Conservation (phyloP, 2,329 filamentous ascomycete species). For the Alternaria ethzedia region DNA sequence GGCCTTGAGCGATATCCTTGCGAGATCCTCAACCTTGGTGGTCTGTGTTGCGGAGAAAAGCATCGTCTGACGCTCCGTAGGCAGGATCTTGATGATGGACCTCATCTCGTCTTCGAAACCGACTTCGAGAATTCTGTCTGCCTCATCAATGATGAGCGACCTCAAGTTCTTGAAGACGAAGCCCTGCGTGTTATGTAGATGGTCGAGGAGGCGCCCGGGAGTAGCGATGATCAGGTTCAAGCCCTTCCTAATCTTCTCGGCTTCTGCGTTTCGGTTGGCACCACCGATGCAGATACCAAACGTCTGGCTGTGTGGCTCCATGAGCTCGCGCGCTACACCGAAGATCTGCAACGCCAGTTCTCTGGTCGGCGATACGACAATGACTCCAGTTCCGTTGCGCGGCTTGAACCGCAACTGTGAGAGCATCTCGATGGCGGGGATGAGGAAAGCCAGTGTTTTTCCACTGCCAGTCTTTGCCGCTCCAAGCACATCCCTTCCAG, state of each 20-base stretch:
- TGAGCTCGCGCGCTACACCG: conserved; percentile 89
- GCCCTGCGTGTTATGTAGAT: conserved; percentile 87
- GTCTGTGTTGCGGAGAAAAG: conserved; percentile 99
- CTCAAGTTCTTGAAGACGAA: conserved; percentile 94
- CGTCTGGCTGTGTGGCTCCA: conserved; percentile 92
- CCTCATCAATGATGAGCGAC: conserved; percentile 93
- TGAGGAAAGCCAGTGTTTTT: conserved; percentile 93
- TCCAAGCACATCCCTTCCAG: conserved; percentile 86
- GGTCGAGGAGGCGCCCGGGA: conserved; percentile 89
- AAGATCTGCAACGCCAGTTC: conserved; percentile 61
- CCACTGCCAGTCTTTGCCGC: conserved; percentile 96
- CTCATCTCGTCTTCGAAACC: conserved; percentile 99
- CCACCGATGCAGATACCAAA: conserved; percentile 97
- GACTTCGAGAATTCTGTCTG: conserved; percentile 93
- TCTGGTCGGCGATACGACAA: conserved; percentile 71
- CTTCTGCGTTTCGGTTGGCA: conserved; percentile 87
- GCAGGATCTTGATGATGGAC: conserved; percentile 90
- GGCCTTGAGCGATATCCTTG: conserved; percentile 87
- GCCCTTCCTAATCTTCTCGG: conserved; percentile 91
- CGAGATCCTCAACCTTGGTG: conserved; percentile 96
- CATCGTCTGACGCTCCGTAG: conserved; percentile 84
- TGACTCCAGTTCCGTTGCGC: conserved; percentile 81
- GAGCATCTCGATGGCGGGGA: conserved; percentile 93
- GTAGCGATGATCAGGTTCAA: conserved; percentile 95
- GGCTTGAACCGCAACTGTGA: conserved; percentile 91